Percentiles rank a stretch among this genome's conserved stretches.
phyloP scores from a whole-genome alignment of 78 protist species.

The Dictyostelium purpureum region DNA sequence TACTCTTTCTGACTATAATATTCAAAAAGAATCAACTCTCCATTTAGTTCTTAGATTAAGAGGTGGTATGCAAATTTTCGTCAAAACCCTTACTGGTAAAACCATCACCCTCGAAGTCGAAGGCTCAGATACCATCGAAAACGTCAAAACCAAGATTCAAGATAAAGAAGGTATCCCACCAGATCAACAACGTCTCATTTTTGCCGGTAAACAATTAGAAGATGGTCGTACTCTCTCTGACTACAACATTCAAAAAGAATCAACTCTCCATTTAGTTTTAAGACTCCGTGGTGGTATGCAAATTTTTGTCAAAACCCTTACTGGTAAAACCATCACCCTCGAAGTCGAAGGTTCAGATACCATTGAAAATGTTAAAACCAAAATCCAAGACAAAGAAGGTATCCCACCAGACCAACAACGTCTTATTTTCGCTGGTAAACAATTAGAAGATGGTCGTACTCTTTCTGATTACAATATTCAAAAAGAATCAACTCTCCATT shows the following conservation, averaged over 20 bases:
- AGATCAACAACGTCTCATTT: slow-evolving; percentile 97
- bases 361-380: slow-evolving; percentile 97
- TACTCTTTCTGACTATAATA: slow-evolving; percentile 98
- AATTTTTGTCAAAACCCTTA: slow-evolving; percentile 90
- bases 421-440: slow-evolving; percentile 99
- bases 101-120: slow-evolving; percentile 99
- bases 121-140: slow-evolving; percentile 96
- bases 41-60: slow-evolving; percentile 92
- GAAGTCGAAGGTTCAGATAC: slow-evolving; percentile 97
- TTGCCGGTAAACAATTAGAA: slow-evolving; percentile 98
- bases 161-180: slow-evolving; percentile 90
- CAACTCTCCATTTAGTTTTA: slow-evolving; percentile 92
- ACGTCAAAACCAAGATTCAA: slow-evolving; percentile 97
- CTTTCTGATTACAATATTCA: slow-evolving; percentile 99
- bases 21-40: slow-evolving; percentile 98
- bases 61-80: slow-evolving; percentile 96
- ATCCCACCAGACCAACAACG: slow-evolving; percentile 99
- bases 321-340: slow-evolving; percentile 89
- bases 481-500: slow-evolving; percentile 97
- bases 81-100: slow-evolving; percentile 98
- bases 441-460: slow-evolving; percentile 99
- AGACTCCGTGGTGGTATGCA: slow-evolving; percentile 80
- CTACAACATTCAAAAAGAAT: slow-evolving; percentile 98
- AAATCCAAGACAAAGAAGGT: slow-evolving; percentile 99
- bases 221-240: slow-evolving; percentile 97